These are phyloP conservation scores for Nakazawaea wickerhamii DNA, from an alignment of 805 yeast genomes.

Conservation along the genomic window DNA sequence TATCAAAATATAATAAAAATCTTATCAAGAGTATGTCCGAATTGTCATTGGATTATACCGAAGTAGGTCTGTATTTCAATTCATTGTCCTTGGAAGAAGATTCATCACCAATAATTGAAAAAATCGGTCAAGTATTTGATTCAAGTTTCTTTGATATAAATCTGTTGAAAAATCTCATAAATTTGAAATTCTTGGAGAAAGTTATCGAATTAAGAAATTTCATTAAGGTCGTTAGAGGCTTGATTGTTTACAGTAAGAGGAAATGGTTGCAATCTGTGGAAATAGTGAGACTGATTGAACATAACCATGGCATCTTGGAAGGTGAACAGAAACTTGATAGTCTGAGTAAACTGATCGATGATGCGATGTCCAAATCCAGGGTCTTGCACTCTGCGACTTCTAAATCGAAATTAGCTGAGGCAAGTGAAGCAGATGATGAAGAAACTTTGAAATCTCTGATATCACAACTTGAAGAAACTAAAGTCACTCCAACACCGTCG, in stretches of 20 bases:
- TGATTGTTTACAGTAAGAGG: conserved; percentile 28
- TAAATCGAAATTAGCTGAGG: not conserved
- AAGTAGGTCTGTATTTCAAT: conserved; percentile 46
- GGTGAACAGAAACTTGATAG: conserved; percentile 25
- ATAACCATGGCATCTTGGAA: conserved; percentile 20
- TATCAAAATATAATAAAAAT: conserved; percentile 36
- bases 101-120: conserved; percentile 46
- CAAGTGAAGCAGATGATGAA: not conserved
- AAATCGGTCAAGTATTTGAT: conserved; percentile 83
- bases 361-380: conserved; percentile 14
- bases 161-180: conserved; percentile 27
- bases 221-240: conserved; percentile 24
- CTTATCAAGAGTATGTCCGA: conserved; percentile 42
- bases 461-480: conserved; percentile 27
- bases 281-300: conserved; percentile 23
- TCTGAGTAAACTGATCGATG: conserved; percentile 27
- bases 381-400: not conserved
- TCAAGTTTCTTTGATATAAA: conserved; percentile 51
- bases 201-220: conserved; percentile 29
- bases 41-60: conserved; percentile 42
- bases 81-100: conserved; percentile 46
- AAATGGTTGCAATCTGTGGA: conserved; percentile 27
- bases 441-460: conserved; percentile 15
- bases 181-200: conserved; percentile 27
- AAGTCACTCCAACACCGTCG: conserved; percentile 22